A percentile compares a stretch with the other conserved stretches of the same genome.
phyloP scores from a whole-genome alignment of 1,284 basidiomycete species.

The Earliella scabrosa region DNA sequence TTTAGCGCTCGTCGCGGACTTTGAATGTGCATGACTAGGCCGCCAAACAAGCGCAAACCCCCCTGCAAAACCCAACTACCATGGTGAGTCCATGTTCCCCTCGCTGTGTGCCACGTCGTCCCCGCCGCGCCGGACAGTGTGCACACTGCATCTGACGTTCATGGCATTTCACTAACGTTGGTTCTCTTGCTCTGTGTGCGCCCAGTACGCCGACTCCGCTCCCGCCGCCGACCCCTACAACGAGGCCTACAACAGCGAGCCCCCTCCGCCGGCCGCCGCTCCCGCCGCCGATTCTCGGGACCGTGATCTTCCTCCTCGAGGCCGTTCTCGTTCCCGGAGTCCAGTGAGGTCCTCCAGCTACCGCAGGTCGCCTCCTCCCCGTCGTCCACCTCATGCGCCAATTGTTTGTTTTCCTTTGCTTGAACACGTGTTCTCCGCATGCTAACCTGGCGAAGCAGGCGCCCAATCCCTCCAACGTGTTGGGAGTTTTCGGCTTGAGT shows the following conservation, averaged over 20 bases:
- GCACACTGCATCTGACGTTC: slow-evolving; percentile 6
- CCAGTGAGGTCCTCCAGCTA: slow-evolving; percentile 43
- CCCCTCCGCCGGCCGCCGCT: slow-evolving; percentile 48
- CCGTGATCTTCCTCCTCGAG: slow-evolving; percentile 46
- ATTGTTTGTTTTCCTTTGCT: slow-evolving; percentile 53
- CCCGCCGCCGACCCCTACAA: slow-evolving; percentile 78
- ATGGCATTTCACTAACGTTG: not conserved
- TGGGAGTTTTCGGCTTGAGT: slow-evolving; percentile 96
- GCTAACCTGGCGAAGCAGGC: slow-evolving; percentile 61
- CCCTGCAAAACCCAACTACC: slow-evolving; percentile 42
- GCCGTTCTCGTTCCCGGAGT: slow-evolving; percentile 74
- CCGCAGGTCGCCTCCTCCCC: slow-evolving; percentile 49
- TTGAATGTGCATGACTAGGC: slow-evolving; percentile 21
- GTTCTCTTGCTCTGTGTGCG: slow-evolving; percentile 2
- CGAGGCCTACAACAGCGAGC: slow-evolving; percentile 72
- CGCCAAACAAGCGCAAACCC: slow-evolving; percentile 37
- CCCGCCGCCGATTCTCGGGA: slow-evolving; percentile 51
- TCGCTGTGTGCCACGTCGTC: slow-evolving; percentile 18
- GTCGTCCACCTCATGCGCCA: slow-evolving; percentile 71
- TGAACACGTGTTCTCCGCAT: slow-evolving; percentile 22
- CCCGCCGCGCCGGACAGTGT: slow-evolving; percentile 12
- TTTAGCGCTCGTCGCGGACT: slow-evolving; percentile 34
- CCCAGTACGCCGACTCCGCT: slow-evolving; percentile 65
- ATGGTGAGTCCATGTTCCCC: slow-evolving; percentile 57
- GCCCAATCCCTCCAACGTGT: slow-evolving; percentile 85